Base-by-base conservation (phyloP, 495 filamentous ascomycete genomes). In the Penicillium arizonense region DNA sequence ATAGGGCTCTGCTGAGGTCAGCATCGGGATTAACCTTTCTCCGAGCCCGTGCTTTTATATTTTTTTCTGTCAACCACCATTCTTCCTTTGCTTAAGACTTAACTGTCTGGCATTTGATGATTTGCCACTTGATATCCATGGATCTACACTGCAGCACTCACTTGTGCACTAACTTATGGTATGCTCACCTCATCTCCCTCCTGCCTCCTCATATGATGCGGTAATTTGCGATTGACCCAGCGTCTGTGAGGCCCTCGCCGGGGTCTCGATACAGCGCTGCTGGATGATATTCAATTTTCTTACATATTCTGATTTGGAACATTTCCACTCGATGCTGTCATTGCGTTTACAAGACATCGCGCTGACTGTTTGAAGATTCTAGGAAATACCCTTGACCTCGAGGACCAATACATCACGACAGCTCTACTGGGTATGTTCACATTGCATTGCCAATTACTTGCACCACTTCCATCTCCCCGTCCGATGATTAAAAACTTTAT, bases 221-320 rank as follows among this genome's bases (percentile, higher is more conserved):
- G 88, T 94, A 96, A 96, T 96, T 96, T 96, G 91, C 91, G 91
- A 91, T 91, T 91, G 90, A 96, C 85, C 74, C 73, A 67, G 73
- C 68, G 70, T 73, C 80, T 85, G 85, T 87, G 90, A 88, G 75
- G 72, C 87, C 82, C 88, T 86, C 85, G 90, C 91, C 89, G 82
- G 89, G 80, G 86, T 78, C 77, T 88, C 82, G 74, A 84, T 86
- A 88, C 85, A 85, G 81, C 66, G 57, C 72, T 77, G 77, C 59
- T 66, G 81, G 59, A 77, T 94, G 91, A 96, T 87, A 94, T 83
- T 87, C 77, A 80, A 82, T 90, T 90, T 87, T 91, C 90, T 96
- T 94, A 95, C 89, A 94, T 93, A 93, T 94, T 87, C 90, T 96
- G 90, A 96, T 65, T 55, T 60, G 53, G 47, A 38, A 50, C 37